A percentile compares a stretch with the other conserved stretches of the same genome.
These are phyloP conservation scores for Leccinum pseudoinsigne DNA, from an alignment of 1,284 basidiomycete species.

Conservation along the genomic window DNA sequence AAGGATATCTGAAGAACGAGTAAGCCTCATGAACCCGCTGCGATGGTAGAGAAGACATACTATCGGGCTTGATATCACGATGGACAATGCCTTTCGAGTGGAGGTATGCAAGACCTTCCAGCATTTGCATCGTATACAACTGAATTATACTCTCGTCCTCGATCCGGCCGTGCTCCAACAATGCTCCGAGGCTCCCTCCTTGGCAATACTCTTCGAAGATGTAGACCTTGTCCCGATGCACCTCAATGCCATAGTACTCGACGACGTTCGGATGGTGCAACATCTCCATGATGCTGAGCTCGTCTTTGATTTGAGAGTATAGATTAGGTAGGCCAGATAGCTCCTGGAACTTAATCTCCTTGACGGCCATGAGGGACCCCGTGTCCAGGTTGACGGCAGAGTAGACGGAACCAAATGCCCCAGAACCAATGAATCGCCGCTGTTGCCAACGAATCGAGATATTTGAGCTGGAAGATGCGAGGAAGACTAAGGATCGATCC, in stretches of 20 bases:
- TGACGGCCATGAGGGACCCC: constrained; percentile 98
- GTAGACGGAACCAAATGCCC: constrained; percentile 98
- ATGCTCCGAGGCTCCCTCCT: constrained; percentile 88
- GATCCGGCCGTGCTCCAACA: constrained; percentile 93
- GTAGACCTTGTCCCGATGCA: constrained; percentile 98
- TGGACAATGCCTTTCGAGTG: constrained; percentile 94
- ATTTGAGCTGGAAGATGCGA: constrained; percentile 91
- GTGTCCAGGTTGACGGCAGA: constrained; percentile 96
- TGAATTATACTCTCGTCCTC: constrained; percentile 97
- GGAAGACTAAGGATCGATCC: constrained; percentile 88
- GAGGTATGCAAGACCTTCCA: constrained; percentile 92
- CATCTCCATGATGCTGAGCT: constrained; percentile 99
- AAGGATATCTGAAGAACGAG: constrained; percentile 74
- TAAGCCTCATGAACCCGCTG: constrained; percentile 13
- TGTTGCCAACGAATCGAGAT: constrained; percentile 99
- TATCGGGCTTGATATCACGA: constrained; percentile 98
- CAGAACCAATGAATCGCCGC: constrained; percentile 95
- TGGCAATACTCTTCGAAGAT: constrained; percentile 99
- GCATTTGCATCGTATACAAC: constrained; percentile 96
- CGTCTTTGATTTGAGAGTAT: constrained; percentile 95
- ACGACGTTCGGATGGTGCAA: constrained; percentile 98
- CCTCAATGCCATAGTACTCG: constrained; percentile 99
- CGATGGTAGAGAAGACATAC: constrained; percentile 51
- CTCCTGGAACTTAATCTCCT: constrained; percentile 99
- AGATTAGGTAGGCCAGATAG: constrained; percentile 79